A percentile compares a stretch with the other conserved stretches of the same genome.
Evolutionary conservation across 2,329 filamentous ascomycete genomes (phyloP).

Genomic region (Alternaria rosae): DNA sequence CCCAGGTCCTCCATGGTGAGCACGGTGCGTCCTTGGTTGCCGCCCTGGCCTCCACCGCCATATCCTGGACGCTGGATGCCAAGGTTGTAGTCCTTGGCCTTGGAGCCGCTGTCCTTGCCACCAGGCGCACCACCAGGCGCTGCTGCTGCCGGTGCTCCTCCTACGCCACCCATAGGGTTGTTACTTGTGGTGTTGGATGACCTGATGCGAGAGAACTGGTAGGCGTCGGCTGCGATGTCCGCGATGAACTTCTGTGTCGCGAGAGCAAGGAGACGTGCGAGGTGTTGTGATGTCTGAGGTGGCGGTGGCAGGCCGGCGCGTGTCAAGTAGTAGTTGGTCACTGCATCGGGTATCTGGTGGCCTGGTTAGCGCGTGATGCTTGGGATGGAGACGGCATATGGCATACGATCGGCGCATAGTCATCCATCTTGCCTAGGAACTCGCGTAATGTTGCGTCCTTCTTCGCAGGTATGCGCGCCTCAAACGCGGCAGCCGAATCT

Average conservation of each 20-base stretch:
- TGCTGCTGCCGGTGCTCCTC: conserved; percentile 69
- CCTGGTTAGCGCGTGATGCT: conserved; percentile 19
- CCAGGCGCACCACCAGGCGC: conserved; percentile 63
- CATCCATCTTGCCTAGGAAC: conserved; percentile 95
- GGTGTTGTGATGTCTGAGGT: conserved; percentile 85
- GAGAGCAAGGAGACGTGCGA: conserved; percentile 90
- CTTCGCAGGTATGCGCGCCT: conserved; percentile 74
- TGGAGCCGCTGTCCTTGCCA: conserved; percentile 49
- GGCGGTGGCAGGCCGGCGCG: conserved; percentile 93
- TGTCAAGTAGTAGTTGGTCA: conserved; percentile 97
- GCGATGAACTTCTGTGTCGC: conserved; percentile 99
- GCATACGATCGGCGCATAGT: conserved; percentile 93
- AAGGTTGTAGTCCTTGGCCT: conserved; percentile 58
- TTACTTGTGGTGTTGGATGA: conserved; percentile 90
- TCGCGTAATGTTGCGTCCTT: conserved; percentile 94
- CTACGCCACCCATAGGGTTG: conserved; percentile 83
- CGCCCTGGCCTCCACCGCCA: conserved; percentile 86
- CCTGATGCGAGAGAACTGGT: conserved; percentile 95
- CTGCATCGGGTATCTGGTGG: conserved; percentile 90
- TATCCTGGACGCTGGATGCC: conserved; percentile 59
- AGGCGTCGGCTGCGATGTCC: conserved; percentile 95
- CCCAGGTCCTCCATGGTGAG: conserved; percentile 98
- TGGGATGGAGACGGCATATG: not conserved
- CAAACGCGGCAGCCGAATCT: conserved; percentile 59
- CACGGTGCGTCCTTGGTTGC: conserved; percentile 88